A percentile compares a stretch with the other conserved stretches of the same genome.
phyloP scores from a whole-genome alignment of 257 asterid species.

The Salvia rosmarinus region DNA sequence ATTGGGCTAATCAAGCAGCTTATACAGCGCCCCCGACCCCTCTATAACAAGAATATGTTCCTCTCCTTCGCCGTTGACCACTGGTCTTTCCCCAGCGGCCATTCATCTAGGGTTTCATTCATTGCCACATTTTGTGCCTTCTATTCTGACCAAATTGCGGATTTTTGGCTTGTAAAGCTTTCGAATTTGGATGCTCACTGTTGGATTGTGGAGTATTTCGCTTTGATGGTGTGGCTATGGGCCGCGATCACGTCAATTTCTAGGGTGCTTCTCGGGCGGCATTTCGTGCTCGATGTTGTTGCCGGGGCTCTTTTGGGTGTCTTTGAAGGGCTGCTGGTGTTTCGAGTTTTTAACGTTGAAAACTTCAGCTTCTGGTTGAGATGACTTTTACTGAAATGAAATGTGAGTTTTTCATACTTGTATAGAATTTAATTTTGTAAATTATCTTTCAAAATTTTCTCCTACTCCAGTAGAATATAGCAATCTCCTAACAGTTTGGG shows the following conservation, averaged over 20 bases:
- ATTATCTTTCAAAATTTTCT: background rate
- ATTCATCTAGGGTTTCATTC: conserved; percentile 71
- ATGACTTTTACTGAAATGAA: conserved; percentile 37
- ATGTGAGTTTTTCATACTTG: conserved; percentile 44
- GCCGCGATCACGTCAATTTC: conserved; percentile 64
- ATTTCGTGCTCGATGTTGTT: conserved; percentile 73
- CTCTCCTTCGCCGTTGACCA: conserved; percentile 86
- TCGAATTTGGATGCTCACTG: conserved; percentile 31
- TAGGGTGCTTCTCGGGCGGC: conserved; percentile 80
- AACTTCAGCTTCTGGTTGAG: conserved; percentile 45
- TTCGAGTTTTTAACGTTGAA: conserved; percentile 52
- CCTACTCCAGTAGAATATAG: background rate
- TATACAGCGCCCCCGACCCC: conserved; percentile 79
- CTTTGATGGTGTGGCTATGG: conserved; percentile 57
- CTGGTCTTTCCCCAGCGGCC: conserved; percentile 98
- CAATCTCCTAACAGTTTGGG: no score
- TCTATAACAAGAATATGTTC: conserved; percentile 84
- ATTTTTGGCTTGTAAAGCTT: conserved; percentile 26
- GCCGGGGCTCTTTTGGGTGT: conserved; percentile 72
- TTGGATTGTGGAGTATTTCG: conserved; percentile 43
- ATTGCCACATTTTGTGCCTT: conserved; percentile 60
- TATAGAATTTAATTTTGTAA: background rate
- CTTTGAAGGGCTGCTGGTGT: conserved; percentile 63
- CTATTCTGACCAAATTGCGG: conserved; percentile 31
- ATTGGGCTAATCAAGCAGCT: conserved; percentile 71